Evolutionary conservation across 1,139 yeast genomes (phyloP).

Genomic region (Saccharomyces hybrid): DNA sequence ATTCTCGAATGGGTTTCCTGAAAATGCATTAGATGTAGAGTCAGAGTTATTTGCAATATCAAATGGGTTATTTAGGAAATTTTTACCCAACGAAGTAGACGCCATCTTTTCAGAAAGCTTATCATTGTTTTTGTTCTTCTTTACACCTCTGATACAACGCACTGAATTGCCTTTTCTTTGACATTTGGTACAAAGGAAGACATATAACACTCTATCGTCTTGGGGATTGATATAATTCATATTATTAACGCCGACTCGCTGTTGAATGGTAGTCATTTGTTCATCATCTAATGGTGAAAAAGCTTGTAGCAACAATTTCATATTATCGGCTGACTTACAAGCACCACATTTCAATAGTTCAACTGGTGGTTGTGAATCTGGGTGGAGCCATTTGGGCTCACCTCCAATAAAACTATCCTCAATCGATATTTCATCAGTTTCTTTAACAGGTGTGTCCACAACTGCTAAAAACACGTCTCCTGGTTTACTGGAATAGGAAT

Average conservation of each 20-base stretch:
- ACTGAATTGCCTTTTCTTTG: conserved; percentile 61
- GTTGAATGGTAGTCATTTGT: conserved; percentile 21
- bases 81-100: conserved; percentile 36
- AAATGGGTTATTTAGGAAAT: conserved; percentile 40
- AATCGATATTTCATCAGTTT: conserved; percentile 44
- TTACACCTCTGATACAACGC: conserved; percentile 67
- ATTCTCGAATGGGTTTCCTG: conserved; percentile 33
- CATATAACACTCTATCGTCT: conserved; percentile 74
- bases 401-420: conserved; percentile 83
- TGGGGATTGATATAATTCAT: conserved; percentile 37
- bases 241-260: conserved; percentile 9
- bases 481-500: conserved; percentile 14
- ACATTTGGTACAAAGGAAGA: conserved; percentile 72
- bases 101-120: conserved; percentile 39
- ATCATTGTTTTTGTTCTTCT: conserved; percentile 43
- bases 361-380: conserved; percentile 47
- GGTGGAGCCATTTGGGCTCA: conserved; percentile 53
- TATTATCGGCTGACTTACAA: conserved; percentile 43
- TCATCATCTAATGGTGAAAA: conserved; percentile 59
- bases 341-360: conserved; percentile 52
- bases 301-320: conserved; percentile 71
- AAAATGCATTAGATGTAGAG: not conserved
- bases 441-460: conserved; percentile 43
- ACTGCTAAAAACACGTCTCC: conserved; percentile 48
- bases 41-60: conserved; percentile 27